Percentiles rank a stretch among this genome's conserved stretches.
These are phyloP conservation scores for Coprinellus aureogranulatus DNA, from an alignment of 768 basidiomycete genomes.

Conservation along the genomic window DNA sequence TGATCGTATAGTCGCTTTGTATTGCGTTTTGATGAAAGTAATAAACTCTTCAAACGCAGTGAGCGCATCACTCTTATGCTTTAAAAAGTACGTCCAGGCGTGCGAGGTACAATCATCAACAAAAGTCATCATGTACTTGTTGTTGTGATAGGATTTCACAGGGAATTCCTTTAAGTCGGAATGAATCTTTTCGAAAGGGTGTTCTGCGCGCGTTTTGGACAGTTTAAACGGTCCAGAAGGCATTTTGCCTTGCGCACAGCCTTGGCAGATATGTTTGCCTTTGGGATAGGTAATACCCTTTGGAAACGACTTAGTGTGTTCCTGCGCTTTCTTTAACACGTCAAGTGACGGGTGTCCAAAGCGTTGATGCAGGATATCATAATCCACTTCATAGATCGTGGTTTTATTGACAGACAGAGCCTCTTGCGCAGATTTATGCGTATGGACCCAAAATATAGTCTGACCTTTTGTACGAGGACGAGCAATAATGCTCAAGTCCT, in stretches of 20 bases:
- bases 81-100: background rate
- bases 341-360: background rate
- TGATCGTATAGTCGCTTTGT: background rate
- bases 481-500: background rate
- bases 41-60: background rate
- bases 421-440: background rate
- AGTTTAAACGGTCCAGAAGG: background rate
- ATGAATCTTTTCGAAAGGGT: conserved; percentile 3
- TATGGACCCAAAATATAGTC: background rate
- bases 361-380: background rate
- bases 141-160: background rate
- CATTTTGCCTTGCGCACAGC: background rate
- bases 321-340: background rate
- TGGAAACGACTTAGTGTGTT: background rate
- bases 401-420: background rate
- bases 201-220: background rate
- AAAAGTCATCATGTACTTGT: conserved; percentile 3
- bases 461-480: background rate
- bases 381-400: background rate
- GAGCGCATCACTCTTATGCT: conserved; percentile 1
- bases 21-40: background rate
- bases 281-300: background rate
- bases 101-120: conserved; percentile 5
- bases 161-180: conserved; percentile 3
- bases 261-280: background rate